These are phyloP conservation scores for Cyclotella sp. DNA, from an alignment of 108 stramenopile species.

Conservation along the genomic window DNA sequence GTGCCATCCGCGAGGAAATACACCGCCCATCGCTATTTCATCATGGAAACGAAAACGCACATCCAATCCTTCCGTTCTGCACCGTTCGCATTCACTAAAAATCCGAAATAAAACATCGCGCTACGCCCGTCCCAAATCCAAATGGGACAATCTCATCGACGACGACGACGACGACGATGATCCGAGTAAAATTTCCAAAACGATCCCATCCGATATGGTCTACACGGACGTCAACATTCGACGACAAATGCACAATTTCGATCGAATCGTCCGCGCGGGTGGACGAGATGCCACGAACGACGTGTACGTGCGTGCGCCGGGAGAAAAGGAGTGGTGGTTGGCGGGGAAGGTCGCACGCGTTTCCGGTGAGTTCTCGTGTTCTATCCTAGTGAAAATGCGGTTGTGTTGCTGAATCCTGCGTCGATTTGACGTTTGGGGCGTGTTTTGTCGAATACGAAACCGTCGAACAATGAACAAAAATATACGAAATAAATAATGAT, in stretches of 20 bases:
- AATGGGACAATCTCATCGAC: slow-evolving; percentile 63
- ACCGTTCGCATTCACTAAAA: too few relatives aligned
- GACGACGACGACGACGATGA: slow-evolving; percentile 51
- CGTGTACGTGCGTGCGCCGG: slow-evolving; percentile 66
- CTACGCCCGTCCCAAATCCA: slow-evolving; percentile 37
- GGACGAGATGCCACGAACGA: slow-evolving; percentile 73
- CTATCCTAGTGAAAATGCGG: not conserved
- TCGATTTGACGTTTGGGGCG: too few relatives aligned
- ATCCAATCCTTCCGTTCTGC: too few relatives aligned
- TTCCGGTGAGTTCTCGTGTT: slow-evolving; percentile 30
- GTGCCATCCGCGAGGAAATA: too few relatives aligned
- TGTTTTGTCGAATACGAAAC: slow-evolving; percentile 3
- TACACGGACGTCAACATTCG: slow-evolving; percentile 67
- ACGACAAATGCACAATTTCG: slow-evolving; percentile 60
- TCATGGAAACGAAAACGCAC: too few relatives aligned
- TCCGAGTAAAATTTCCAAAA: not conserved
- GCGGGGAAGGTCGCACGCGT: slow-evolving; percentile 78
- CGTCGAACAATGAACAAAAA: not conserved
- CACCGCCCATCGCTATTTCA: too few relatives aligned
- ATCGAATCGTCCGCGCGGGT: slow-evolving; percentile 60
- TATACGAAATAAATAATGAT: not conserved
- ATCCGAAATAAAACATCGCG: not conserved
- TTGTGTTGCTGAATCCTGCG: too few relatives aligned
- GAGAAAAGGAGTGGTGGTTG: slow-evolving; percentile 64
- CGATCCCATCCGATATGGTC: slow-evolving; percentile 66